Base-by-base conservation (phyloP, 164 flowering plant species). In the Echeveria elegans region DNA sequence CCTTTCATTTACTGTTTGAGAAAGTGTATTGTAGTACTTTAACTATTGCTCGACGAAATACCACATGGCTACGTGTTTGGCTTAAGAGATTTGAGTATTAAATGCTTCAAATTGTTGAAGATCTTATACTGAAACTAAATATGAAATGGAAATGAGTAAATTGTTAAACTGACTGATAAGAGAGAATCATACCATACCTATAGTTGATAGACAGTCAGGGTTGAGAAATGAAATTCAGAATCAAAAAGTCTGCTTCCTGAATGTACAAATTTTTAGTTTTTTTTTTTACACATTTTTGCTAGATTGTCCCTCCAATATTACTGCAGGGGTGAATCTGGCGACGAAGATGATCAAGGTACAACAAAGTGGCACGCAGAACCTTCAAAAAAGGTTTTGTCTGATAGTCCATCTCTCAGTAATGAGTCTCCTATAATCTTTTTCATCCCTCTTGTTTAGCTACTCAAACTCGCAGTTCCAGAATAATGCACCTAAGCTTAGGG, bases 381-480 rank as follows among this genome's bases (percentile, higher is more conserved):
- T 28, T 56, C 61, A 26, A 56, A 56, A 56, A 56, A 28, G 61
- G 61, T 56, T n/a, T 53, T 53, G 32, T 28, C 19, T 26, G 31
- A 26, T 56, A 28, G 32, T 56, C 32, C 28, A 30, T 24, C 61
- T 56, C 61, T 2, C n/a, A n/a, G n/a, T n/a, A n/a, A n/a, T n/a
- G n/a, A 28, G 3, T 28, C 30, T 14, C 19, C 12, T 11, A 4
- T 1, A n/a, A n/a, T n/a, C n/a, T n/a, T 53, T 23, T 23, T 53
- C 15, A 8, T 6, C 4, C 26, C 9, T 53, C 9, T 23, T 28
- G 19, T 14, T 26, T 56, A 28, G 19, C 19, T 56, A 56, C 61
- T 52, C 28, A 8, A 32, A 56, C 23, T 56, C 19, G 19, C 32
- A 28, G 31, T 7, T 5, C 28, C 58, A 21, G 21, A n/a, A 50